Conservation (phyloP, 805 yeast species). For the Yarrowia porcina region DNA sequence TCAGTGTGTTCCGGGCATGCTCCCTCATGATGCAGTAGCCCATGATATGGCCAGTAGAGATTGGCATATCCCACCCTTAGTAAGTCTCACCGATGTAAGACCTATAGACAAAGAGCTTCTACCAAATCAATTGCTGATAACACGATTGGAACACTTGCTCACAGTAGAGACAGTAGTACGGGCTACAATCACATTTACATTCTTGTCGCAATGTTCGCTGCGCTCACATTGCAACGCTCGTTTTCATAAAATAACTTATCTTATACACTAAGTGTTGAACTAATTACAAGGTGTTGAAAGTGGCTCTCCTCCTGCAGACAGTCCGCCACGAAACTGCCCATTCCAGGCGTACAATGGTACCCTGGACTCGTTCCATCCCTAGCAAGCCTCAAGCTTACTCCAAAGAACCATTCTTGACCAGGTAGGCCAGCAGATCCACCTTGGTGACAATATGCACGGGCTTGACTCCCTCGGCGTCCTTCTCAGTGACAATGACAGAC, state of each 20-base stretch:
- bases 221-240: not conserved
- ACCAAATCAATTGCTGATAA: too few species aligned
- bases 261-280: constrained; percentile 6
- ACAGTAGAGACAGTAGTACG: too few species aligned
- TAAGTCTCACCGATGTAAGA: too few species aligned
- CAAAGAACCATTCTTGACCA: constrained; percentile 34
- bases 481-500: constrained; percentile 75
- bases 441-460: constrained; percentile 85
- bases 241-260: not conserved
- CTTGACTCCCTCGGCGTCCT: constrained; percentile 45
- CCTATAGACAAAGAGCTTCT: too few species aligned
- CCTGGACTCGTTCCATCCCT: not conserved
- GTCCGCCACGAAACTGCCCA: constrained; percentile 7
- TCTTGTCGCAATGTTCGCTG: too few species aligned
- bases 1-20: too few species aligned
- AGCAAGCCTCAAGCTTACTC: not conserved
- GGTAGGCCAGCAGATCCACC: constrained; percentile 66
- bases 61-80: too few species aligned
- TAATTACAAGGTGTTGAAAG: constrained; percentile 2
- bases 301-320: not conserved
- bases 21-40: too few species aligned
- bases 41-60: too few species aligned
- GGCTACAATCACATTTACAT: too few species aligned
- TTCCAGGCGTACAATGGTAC: not conserved
- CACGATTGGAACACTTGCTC: too few species aligned